Conservation (phyloP, 768 basidiomycete genomes). For the Naganishia vishniacii region DNA sequence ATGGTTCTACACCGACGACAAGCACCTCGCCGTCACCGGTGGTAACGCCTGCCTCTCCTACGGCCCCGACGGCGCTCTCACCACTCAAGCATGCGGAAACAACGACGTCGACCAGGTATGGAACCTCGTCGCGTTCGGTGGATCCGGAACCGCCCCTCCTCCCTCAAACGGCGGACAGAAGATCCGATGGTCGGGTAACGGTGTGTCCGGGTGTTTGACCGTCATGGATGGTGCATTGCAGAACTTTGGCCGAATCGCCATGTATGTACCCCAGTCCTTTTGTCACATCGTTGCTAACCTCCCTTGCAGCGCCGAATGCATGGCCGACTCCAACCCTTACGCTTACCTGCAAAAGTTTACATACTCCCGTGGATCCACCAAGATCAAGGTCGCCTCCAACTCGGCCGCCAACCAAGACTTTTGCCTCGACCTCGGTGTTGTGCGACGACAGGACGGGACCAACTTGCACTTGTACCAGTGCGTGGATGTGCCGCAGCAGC, state of each 20-base stretch:
- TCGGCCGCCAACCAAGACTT: neutral
- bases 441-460: constrained; percentile 14
- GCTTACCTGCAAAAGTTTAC: constrained; percentile 11
- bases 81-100: constrained; percentile 41
- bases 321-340: neutral
- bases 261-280: neutral
- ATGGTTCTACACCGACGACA: constrained; percentile 37
- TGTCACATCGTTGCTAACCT: neutral
- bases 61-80: constrained; percentile 36
- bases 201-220: constrained; percentile 16
- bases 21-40: constrained; percentile 45
- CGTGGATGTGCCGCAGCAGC: constrained; percentile 14
- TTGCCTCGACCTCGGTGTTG: constrained; percentile 18
- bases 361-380: constrained; percentile 10
- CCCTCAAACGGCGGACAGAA: neutral
- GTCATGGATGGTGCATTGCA: constrained; percentile 5
- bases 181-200: constrained; percentile 11
- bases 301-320: constrained; percentile 1
- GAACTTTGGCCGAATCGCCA: constrained; percentile 17
- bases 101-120: constrained; percentile 44
- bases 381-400: constrained; percentile 20
- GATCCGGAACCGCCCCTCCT: neutral
- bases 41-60: constrained; percentile 44
- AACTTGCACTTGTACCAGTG: constrained; percentile 18
- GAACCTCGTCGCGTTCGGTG: constrained; percentile 14